These are phyloP conservation scores for button mushroom (Agaricus bisporus) DNA, from an alignment of 768 basidiomycete species.

Conservation along the genomic window DNA sequence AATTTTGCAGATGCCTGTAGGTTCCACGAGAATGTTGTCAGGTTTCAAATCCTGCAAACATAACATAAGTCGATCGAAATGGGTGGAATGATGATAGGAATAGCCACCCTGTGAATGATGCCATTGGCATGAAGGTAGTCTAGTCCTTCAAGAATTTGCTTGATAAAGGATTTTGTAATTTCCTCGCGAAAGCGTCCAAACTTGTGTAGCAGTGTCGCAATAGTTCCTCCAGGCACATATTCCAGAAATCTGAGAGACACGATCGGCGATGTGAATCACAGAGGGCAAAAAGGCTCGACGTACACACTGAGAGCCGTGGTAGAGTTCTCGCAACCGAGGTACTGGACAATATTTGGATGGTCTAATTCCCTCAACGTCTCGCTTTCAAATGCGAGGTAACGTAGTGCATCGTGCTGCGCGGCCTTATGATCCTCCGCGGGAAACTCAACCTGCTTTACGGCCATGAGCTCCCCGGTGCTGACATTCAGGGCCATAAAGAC, in stretches of 20 bases:
- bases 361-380: constrained; percentile 83
- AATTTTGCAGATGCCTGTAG: constrained; percentile 84
- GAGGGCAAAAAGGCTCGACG: constrained; percentile 18
- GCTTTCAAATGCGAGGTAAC: constrained; percentile 82
- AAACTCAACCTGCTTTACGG: constrained; percentile 93
- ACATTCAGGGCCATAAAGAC: constrained; percentile 92
- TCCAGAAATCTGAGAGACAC: constrained; percentile 69
- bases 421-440: constrained; percentile 65
- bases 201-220: constrained; percentile 69
- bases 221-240: constrained; percentile 94
- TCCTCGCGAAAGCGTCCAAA: constrained; percentile 81
- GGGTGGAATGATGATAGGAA: background rate
- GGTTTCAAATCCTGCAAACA: constrained; percentile 75
- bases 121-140: constrained; percentile 81
- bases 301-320: constrained; percentile 74
- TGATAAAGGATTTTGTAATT: constrained; percentile 79
- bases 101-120: constrained; percentile 76
- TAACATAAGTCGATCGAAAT: constrained; percentile 2
- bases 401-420: constrained; percentile 62
- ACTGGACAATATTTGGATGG: constrained; percentile 89
- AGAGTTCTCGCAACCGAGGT: constrained; percentile 83
- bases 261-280: background rate
- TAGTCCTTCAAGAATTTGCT: constrained; percentile 81
- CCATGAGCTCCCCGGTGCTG: constrained; percentile 87
- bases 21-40: constrained; percentile 90